phyloP scores from a whole-genome alignment of 2,329 filamentous ascomycete species.

The Alternaria longipes region DNA sequence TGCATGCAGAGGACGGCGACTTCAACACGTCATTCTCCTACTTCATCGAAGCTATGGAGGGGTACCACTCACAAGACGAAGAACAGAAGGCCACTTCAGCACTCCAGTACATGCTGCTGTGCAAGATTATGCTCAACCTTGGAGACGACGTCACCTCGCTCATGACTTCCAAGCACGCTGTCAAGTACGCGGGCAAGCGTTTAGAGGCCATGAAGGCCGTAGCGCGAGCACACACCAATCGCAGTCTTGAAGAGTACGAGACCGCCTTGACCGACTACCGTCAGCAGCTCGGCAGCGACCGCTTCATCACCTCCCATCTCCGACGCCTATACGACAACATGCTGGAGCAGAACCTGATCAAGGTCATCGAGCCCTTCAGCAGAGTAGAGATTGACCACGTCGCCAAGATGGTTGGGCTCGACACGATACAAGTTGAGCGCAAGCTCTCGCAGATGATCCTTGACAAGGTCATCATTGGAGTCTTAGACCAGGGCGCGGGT shows the following conservation, averaged over 20 bases:
- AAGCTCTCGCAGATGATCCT: conserved; percentile 99
- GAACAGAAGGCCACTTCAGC: conserved; percentile 90
- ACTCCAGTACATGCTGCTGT: conserved; percentile 98
- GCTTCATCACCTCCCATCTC: conserved; percentile 97
- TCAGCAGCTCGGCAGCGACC: conserved; percentile 91
- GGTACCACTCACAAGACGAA: conserved; percentile 94
- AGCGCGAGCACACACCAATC: conserved; percentile 92
- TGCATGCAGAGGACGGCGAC: conserved; percentile 97
- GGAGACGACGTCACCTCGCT: conserved; percentile 95
- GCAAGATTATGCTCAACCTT: conserved; percentile 99
- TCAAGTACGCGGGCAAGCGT: conserved; percentile 94
- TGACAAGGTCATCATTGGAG: conserved; percentile 97
- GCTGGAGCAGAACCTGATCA: conserved; percentile 99
- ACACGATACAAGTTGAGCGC: conserved; percentile 95
- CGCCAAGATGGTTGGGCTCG: conserved; percentile 95
- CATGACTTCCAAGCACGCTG: conserved; percentile 94
- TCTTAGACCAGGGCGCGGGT: conserved; percentile 95
- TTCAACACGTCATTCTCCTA: conserved; percentile 99
- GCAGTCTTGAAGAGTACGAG: conserved; percentile 97
- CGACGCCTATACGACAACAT: conserved; percentile 96
- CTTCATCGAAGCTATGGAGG: conserved; percentile 98
- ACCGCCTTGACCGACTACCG: conserved; percentile 88
- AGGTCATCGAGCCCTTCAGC: conserved; percentile 99
- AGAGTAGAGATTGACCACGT: conserved; percentile 97
- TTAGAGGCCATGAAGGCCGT: conserved; percentile 99